These are phyloP conservation scores for Adansonia madagascariensis DNA, from an alignment of 441 rosid genomes.

Conservation along the genomic window DNA sequence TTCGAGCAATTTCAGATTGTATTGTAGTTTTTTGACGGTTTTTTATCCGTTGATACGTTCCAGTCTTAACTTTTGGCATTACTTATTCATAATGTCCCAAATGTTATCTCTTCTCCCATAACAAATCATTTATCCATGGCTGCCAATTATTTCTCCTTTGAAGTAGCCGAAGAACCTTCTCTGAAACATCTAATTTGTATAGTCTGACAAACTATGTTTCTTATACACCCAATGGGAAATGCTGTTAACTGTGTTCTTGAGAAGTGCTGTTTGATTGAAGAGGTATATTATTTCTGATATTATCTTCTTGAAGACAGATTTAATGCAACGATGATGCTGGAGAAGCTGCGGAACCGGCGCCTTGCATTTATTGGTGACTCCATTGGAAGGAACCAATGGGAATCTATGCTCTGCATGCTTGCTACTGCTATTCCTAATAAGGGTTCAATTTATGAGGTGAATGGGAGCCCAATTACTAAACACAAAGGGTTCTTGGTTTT, in stretches of 20 bases:
- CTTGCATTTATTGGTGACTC: slow-evolving; percentile 93
- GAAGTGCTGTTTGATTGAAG: slow-evolving; percentile 16
- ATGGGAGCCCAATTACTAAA: slow-evolving; percentile 85
- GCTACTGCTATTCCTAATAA: slow-evolving; percentile 63
- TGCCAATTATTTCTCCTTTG: neutral
- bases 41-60: neutral
- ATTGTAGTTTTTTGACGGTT: neutral
- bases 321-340: slow-evolving; percentile 69
- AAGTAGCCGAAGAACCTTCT: neutral
- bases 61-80: neutral
- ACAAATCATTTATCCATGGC: neutral
- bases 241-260: neutral
- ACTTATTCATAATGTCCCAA: neutral
- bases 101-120: neutral
- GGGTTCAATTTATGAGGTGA: slow-evolving; percentile 67
- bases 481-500: slow-evolving; percentile 79
- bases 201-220: neutral
- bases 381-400: slow-evolving; percentile 95
- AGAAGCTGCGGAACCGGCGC: slow-evolving; percentile 61
- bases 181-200: neutral
- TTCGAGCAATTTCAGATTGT: neutral
- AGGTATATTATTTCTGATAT: neutral
- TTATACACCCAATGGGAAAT: too few relatives aligned
- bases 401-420: slow-evolving; percentile 87
- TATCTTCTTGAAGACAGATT: slow-evolving; percentile 51